Evolutionary conservation across 2,329 filamentous ascomycete species (phyloP), one percentile per base, ranked within the genome.

Genomic region (Fusarium secorum): DNA sequence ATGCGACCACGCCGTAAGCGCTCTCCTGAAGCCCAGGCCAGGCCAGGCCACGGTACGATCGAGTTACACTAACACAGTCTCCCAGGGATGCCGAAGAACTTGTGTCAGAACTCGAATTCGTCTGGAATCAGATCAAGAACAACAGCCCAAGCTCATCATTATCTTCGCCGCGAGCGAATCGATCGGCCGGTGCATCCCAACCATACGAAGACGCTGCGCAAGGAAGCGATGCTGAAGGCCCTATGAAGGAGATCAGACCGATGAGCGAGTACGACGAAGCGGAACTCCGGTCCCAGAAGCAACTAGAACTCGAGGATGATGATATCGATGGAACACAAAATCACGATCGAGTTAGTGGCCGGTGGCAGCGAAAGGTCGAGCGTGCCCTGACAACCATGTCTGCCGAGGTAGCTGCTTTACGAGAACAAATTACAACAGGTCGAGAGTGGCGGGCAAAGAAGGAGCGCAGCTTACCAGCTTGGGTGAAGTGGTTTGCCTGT

Each of bases 81-180:
- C 30, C 58, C 71, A 90, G 88, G 52, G 94, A 97, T 79, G 94
- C 94, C 11, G 88, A 91, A 65, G 95, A 97, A 81, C 86, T 99
- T 41, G 95, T 98, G 39, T 87, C 90, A 14, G 96, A 99, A 81
- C 88, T 99, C n/a, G 96, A 99, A 82, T 99, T 98, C 76, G 95
- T 99, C 41, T 99, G 96, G 96, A 94, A 98, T 75, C 96, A 98
- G 80, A 95, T 99, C 75, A 97, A 96, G 81, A 92, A 91, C 74
- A 98, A 95, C 76, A 89, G 89, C 15, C 89, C 91, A 7, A 89
- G 88, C 22, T 90, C 91, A 39, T 83, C 90, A 41, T 79, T 87
- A 42, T 86, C 87, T 15, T 88, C 86, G 4, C 85, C 87, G n/a
- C 84, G 86, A 70, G 82, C 82, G 30, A 80, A 78, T 59, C 79